These are phyloP conservation scores for Calonectria hawksworthii DNA, from an alignment of 2,329 filamentous ascomycete species.

Conservation along the genomic window DNA sequence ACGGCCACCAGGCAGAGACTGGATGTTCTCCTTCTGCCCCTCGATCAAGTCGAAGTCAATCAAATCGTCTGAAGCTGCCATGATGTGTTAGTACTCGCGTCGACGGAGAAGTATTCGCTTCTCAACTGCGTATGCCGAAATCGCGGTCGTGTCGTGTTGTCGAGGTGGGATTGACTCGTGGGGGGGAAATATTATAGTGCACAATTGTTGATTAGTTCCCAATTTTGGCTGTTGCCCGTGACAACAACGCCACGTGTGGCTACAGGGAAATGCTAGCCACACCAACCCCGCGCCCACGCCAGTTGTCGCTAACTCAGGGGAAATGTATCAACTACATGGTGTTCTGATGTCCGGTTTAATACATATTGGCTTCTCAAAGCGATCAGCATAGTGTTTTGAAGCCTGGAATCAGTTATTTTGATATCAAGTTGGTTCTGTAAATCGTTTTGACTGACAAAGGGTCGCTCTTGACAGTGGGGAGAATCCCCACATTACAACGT, in stretches of 20 bases:
- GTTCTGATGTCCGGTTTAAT: not conserved
- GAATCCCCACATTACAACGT: not conserved
- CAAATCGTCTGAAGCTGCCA: constrained; percentile 66
- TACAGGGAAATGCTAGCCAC: not conserved
- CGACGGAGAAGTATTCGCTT: constrained; percentile 18
- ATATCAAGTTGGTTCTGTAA: not conserved
- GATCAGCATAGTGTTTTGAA: not conserved
- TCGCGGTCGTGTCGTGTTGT: constrained; percentile 23
- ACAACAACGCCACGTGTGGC: constrained; percentile 43
- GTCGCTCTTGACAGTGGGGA: not conserved
- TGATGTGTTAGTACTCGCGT: constrained; percentile 51
- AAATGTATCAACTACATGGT: not conserved
- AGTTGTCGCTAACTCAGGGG: not conserved
- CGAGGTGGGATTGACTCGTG: constrained; percentile 24
- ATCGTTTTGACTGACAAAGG: not conserved
- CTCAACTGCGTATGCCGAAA: constrained; percentile 16
- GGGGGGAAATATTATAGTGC: constrained; percentile 3
- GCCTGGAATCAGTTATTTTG: not conserved
- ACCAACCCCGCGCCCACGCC: not conserved
- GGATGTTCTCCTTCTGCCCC: constrained; percentile 97
- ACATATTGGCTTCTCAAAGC: not conserved
- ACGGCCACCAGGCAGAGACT: constrained; percentile 87
- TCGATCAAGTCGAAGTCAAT: constrained; percentile 94
- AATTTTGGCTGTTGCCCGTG: constrained; percentile 36
- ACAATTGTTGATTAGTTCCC: constrained; percentile 9